Evolutionary conservation across 2,329 filamentous ascomycete species (phyloP), one percentile per base, ranked within the genome.

Genomic region (Pseudopithomyces maydicus): DNA sequence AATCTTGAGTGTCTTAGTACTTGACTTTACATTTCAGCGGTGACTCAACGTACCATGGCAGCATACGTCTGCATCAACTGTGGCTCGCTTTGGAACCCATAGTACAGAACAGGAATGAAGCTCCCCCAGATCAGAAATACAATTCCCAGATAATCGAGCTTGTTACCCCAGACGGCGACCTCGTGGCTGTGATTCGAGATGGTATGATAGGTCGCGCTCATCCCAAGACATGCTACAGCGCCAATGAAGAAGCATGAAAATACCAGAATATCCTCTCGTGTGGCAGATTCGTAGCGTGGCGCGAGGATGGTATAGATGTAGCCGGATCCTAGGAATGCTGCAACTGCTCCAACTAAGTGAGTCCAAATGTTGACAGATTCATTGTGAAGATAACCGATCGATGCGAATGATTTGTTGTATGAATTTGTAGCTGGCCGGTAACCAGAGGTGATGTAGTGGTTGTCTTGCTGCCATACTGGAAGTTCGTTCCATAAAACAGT

Each of bases 141-240:
- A 66, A 99, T 99, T 6, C 95, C 95, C 5, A 94, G 86, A 74
- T 99, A 98, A 74, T 99, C 95, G 55, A 98, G 80, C 75, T 96
- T 91, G 74, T 98, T 98, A 11, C 93, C 93, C 81, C 92, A 90
- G 59, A 85, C 88, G 2, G 90, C 88, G 14, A 97, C 91, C 1
- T 78, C 77, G 36, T 87, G 85, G 17, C 90, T 95, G 75, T 99
- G 95, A 64, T 97, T 97, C 20, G 84, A 87, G 46, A 97, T 84
- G 1, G 90, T 85, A 74, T 99, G 95, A 73, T 88, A 99, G 2
- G 89, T 90, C 5, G 92, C 79, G 54, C 75, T 79, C 77, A 82
- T 80, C 5, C 78, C 78, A 32, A 83, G 59, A 59, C 81, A 83
- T 4, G 69, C 70, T 1, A 77, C 66, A 0, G 80, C 79, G 11